phyloP scores from a whole-genome alignment of 208 protist species.

The Angomonas desouzai region DNA sequence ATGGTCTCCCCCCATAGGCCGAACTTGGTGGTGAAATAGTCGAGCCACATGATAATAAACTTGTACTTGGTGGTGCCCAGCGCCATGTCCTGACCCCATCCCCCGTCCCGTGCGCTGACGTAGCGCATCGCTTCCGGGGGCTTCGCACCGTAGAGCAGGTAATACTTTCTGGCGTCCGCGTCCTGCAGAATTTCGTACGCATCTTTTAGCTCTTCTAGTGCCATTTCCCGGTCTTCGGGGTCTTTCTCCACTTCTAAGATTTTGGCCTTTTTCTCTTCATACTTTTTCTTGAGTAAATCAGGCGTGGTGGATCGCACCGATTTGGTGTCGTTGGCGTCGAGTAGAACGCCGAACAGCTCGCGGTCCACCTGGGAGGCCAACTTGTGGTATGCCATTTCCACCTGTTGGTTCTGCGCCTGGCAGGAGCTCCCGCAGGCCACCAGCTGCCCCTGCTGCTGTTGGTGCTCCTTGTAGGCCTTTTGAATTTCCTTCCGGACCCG shows the following conservation, averaged over 20 bases:
- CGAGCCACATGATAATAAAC: constrained; percentile 78
- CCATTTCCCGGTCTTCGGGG: constrained; percentile 76
- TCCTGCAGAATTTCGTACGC: constrained; percentile 85
- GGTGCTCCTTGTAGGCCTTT: constrained; percentile 53
- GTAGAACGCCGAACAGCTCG: constrained; percentile 76
- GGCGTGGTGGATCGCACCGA: constrained; percentile 43
- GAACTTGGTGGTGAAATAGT: constrained; percentile 67
- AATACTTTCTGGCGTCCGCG: constrained; percentile 82
- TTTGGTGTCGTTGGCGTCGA: constrained; percentile 77
- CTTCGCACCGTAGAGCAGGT: constrained; percentile 85
- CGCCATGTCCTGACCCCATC: constrained; percentile 81
- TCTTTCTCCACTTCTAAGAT: constrained; percentile 60
- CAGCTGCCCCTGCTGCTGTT: constrained; percentile 66
- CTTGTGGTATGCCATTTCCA: constrained; percentile 77
- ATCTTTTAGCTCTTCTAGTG: constrained; percentile 78
- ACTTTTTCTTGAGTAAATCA: constrained; percentile 58
- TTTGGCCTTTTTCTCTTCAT: constrained; percentile 63
- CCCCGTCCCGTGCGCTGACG: constrained; percentile 66
- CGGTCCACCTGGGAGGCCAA: constrained; percentile 80
- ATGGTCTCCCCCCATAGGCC: constrained; percentile 72
- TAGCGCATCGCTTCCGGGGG: constrained; percentile 84
- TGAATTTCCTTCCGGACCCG: constrained; percentile 71
- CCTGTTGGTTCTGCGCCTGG: constrained; percentile 70
- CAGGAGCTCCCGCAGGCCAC: constrained; percentile 73
- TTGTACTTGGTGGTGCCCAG: constrained; percentile 80